Conservation (phyloP, 169 alveolate genomes). For the Eimeria necatrix region DNA sequence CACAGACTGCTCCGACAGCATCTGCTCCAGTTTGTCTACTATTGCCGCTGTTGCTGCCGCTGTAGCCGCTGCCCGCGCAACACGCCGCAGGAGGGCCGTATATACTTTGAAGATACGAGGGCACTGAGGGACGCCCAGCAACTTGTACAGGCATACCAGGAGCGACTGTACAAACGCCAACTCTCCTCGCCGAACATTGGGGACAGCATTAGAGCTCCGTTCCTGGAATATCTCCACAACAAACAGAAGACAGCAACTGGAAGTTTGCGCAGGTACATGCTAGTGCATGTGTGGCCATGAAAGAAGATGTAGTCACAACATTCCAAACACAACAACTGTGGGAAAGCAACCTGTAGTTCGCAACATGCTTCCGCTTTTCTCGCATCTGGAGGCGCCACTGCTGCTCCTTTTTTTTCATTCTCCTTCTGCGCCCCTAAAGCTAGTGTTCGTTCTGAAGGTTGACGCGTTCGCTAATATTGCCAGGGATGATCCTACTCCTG, state of each 20-base stretch:
- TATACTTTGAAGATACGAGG: slow-evolving; percentile 36
- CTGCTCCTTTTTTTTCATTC: neutral
- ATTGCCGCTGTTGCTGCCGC: slow-evolving; percentile 29
- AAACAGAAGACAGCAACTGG: neutral
- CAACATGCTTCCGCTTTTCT: neutral
- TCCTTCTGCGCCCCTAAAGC: neutral
- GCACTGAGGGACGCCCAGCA: slow-evolving; percentile 34
- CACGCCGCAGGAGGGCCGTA: slow-evolving; percentile 61
- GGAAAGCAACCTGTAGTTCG: neutral
- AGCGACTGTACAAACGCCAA: slow-evolving; percentile 34
- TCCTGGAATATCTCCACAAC: neutral
- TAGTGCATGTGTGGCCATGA: neutral
- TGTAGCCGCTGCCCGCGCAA: slow-evolving; percentile 50
- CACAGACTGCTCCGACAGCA: slow-evolving; percentile 58
- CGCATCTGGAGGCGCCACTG: neutral
- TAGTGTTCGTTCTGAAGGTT: neutral
- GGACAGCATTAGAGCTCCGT: slow-evolving; percentile 32
- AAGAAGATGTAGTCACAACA: neutral
- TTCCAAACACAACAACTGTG: neutral
- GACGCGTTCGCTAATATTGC: neutral
- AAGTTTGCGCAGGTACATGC: no score
- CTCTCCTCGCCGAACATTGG: slow-evolving; percentile 16
- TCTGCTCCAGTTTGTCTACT: slow-evolving; percentile 8
- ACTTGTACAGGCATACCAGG: slow-evolving; percentile 34
- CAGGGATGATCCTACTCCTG: neutral